Evolutionary conservation across 768 basidiomycete species (phyloP).

Genomic region (Stropharia rugosoannulata): DNA sequence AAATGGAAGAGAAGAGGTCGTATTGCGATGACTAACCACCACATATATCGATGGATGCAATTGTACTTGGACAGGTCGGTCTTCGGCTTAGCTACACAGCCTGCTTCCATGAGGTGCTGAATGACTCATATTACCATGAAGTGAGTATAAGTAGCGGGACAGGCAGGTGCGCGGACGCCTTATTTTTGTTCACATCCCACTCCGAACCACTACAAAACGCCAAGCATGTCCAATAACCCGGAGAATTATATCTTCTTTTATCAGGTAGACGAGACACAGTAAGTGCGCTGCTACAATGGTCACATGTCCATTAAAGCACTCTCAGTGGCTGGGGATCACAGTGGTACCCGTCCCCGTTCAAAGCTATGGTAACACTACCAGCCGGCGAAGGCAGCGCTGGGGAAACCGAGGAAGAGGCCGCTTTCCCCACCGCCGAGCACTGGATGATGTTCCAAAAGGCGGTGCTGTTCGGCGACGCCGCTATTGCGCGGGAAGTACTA

Average conservation of each 20-base stretch:
- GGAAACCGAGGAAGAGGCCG: constrained; percentile 25
- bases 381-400: constrained; percentile 14
- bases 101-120: too few relatives aligned
- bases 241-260: constrained; percentile 47
- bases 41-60: too few relatives aligned
- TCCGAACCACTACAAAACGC: background rate
- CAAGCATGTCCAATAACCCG: constrained; percentile 13
- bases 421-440: constrained; percentile 54
- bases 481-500: constrained; percentile 42
- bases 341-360: constrained; percentile 50
- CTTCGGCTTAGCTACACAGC: too few relatives aligned
- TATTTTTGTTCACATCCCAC: too few relatives aligned
- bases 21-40: too few relatives aligned
- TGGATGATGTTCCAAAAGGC: constrained; percentile 73
- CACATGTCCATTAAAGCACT: constrained; percentile 15
- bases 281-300: constrained; percentile 17
- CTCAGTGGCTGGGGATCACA: constrained; percentile 50
- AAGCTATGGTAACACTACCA: constrained; percentile 27
- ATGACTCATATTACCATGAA: too few relatives aligned
- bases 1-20: too few relatives aligned
- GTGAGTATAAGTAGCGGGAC: too few relatives aligned
- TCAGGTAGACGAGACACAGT: constrained; percentile 42
- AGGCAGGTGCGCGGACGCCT: too few relatives aligned
- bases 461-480: constrained; percentile 47
- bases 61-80: too few relatives aligned